Conservation (phyloP, 169 alveolate genomes). For the Plasmodium vinckei region DNA sequence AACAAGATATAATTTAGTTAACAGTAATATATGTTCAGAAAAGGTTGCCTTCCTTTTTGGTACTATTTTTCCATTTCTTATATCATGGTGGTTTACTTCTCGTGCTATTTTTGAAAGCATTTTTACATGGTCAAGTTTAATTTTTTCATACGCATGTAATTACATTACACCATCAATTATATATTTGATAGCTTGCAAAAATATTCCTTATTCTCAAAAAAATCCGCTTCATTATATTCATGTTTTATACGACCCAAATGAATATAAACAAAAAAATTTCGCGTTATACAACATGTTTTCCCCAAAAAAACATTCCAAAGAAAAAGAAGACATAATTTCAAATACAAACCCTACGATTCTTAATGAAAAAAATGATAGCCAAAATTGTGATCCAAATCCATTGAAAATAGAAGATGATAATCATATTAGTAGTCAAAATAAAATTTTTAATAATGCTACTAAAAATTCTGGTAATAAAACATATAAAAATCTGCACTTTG, state of each 20-base stretch:
- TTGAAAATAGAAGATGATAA: no score
- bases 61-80: constrained; percentile 81
- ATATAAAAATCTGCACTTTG: no score
- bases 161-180: constrained; percentile 75
- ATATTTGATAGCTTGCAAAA: constrained; percentile 74
- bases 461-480: no score
- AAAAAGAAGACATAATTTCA: no score
- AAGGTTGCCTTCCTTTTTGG: constrained; percentile 79
- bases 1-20: constrained; percentile 82
- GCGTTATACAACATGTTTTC: constrained; percentile 6
- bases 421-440: no score
- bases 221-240: constrained; percentile 58
- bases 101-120: constrained; percentile 52
- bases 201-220: constrained; percentile 73
- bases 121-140: constrained; percentile 75
- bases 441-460: no score
- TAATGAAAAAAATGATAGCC: no score
- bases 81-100: constrained; percentile 79
- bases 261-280: constrained; percentile 28
- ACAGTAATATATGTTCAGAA: constrained; percentile 80
- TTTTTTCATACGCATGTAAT: constrained; percentile 75
- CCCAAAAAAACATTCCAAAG: neutral
- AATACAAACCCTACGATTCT: no score
- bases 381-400: no score
- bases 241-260: constrained; percentile 67